A percentile compares a stretch with the other conserved stretches of the same genome.
phyloP scores from a whole-genome alignment of 345 rosid species.

The Ceriops tagal region DNA sequence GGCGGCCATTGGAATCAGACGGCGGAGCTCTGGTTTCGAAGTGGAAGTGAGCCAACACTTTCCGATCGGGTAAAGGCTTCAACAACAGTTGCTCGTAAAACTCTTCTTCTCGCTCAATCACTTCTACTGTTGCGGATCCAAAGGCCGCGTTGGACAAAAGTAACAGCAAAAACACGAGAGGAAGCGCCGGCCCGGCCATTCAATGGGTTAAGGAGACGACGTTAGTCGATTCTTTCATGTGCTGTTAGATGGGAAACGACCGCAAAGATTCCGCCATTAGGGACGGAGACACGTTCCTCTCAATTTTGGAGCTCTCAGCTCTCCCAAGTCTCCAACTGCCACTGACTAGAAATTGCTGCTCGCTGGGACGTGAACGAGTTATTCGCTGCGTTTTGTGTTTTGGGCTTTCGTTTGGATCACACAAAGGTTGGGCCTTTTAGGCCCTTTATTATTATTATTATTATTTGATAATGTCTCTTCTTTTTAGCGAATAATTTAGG shows the following conservation, averaged over 20 bases:
- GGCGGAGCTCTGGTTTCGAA: conserved; percentile 64
- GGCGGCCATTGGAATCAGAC: conserved; percentile 66
- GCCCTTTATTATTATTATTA: no score
- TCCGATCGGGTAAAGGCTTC: conserved; percentile 84
- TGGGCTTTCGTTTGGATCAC: no score
- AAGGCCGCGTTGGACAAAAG: conserved; percentile 19
- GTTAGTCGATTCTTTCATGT: background rate
- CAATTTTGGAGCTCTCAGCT: background rate
- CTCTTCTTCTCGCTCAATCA: conserved; percentile 37
- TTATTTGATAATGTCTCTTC: no score
- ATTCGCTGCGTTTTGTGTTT: no score
- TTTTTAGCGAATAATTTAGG: no score
- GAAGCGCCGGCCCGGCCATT: conserved; percentile 29
- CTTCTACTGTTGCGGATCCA: conserved; percentile 37
- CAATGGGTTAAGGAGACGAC: background rate
- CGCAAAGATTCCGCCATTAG: conserved; percentile 12
- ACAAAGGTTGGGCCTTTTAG: no score
- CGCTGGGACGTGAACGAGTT: no score
- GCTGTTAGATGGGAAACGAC: background rate
- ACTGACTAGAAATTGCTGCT: no score
- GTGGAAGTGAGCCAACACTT: conserved; percentile 80
- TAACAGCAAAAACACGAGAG: conserved; percentile 17
- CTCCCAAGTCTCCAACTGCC: no score
- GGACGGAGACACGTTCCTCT: background rate
- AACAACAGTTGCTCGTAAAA: conserved; percentile 67